Percentiles rank a stretch among this genome's conserved stretches.
Evolutionary conservation across 805 yeast species (phyloP).

Genomic region (Hanseniaspora meyeri): DNA sequence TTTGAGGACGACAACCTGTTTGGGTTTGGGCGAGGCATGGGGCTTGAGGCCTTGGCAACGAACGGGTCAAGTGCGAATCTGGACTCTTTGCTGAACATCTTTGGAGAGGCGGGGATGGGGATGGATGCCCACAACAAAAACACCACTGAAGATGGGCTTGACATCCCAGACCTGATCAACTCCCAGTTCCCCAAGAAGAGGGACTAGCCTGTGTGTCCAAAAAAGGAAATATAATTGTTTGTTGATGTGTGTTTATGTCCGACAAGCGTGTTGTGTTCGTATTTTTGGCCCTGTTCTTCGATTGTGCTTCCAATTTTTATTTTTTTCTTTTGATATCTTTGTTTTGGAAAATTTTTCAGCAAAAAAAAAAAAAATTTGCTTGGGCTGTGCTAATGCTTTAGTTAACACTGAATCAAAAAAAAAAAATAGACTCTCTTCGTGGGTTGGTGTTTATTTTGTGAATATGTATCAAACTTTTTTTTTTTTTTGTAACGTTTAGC

Average conservation of each 20-base stretch:
- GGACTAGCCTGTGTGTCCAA: neutral
- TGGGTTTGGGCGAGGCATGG: conserved; percentile 12
- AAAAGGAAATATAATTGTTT: neutral
- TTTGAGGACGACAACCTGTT: conserved; percentile 1
- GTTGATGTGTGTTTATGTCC: neutral
- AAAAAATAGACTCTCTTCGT: too few relatives aligned
- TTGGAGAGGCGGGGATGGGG: conserved; percentile 6
- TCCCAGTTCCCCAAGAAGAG: conserved; percentile 18
- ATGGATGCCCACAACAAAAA: conserved; percentile 4
- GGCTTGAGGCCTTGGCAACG: conserved; percentile 4
- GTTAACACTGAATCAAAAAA: too few relatives aligned
- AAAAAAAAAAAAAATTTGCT: too few relatives aligned
- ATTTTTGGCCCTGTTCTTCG: too few relatives aligned
- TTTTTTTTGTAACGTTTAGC: too few relatives aligned
- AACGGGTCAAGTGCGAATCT: conserved; percentile 9
- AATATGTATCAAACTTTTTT: too few relatives aligned
- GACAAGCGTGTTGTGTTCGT: too few relatives aligned
- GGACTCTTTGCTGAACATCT: conserved; percentile 3
- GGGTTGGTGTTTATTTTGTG: too few relatives aligned
- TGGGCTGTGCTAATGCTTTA: too few relatives aligned
- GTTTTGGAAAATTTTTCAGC: too few relatives aligned
- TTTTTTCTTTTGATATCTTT: too few relatives aligned
- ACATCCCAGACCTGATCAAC: conserved; percentile 29
- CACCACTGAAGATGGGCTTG: conserved; percentile 30
- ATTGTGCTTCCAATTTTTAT: too few relatives aligned